These are phyloP conservation scores for Aspergillus sclerotialis DNA, from an alignment of 2,329 filamentous ascomycete genomes.

Conservation along the genomic window DNA sequence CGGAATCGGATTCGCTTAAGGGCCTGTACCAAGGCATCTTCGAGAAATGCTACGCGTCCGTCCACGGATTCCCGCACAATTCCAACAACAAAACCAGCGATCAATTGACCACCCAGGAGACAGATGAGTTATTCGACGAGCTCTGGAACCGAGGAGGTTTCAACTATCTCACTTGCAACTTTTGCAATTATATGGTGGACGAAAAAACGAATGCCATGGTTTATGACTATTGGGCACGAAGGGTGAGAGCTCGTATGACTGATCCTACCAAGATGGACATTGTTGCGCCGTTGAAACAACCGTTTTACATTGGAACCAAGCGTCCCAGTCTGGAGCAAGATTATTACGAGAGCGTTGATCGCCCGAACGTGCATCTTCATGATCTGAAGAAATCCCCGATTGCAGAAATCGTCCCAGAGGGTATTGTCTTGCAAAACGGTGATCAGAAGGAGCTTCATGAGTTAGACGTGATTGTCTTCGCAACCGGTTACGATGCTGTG, in stretches of 20 bases:
- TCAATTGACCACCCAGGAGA: conserved; percentile 24
- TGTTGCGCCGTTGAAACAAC: conserved; percentile 46
- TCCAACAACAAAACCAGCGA: neutral
- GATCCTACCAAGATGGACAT: conserved; percentile 44
- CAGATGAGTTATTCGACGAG: conserved; percentile 43
- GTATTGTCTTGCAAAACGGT: conserved; percentile 32
- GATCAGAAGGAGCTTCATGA: conserved; percentile 17
- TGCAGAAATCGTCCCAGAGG: conserved; percentile 27
- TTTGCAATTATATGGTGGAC: conserved; percentile 31
- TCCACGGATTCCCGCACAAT: neutral
- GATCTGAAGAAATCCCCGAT: conserved; percentile 40
- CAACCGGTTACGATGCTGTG: conserved; percentile 34
- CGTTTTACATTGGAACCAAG: conserved; percentile 49
- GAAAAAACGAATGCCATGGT: conserved; percentile 43
- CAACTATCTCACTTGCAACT: conserved; percentile 45
- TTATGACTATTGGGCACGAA: conserved; percentile 50
- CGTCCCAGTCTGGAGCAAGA: conserved; percentile 41
- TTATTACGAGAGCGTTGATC: conserved; percentile 45
- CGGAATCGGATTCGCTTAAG: neutral
- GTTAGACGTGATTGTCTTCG: conserved; percentile 31
- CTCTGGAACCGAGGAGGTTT: conserved; percentile 49
- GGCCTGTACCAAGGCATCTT: neutral
- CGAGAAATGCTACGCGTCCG: neutral
- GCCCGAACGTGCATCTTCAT: conserved; percentile 40
- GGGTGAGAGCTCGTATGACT: conserved; percentile 43